Evolutionary conservation across 768 basidiomycete species (phyloP).

Genomic region (Gloeophyllum trabeum): DNA sequence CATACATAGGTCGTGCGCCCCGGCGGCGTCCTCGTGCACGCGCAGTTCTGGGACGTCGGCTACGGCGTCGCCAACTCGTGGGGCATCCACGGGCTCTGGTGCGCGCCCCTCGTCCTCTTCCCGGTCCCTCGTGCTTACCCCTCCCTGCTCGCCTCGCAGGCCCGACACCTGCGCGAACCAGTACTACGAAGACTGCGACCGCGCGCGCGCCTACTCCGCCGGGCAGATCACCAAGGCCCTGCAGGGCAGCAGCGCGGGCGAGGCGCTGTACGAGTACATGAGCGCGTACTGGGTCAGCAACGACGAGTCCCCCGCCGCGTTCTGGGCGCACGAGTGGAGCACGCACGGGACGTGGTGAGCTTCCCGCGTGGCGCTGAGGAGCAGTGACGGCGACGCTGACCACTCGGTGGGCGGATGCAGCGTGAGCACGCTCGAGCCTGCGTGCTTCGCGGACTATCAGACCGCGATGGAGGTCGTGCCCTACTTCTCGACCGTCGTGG

Average conservation of each 20-base stretch:
- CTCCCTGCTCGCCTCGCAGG: constrained; percentile 1
- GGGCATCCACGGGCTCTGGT: constrained; percentile 7
- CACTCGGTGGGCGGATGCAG: constrained; percentile 1
- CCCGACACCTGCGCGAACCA: constrained; percentile 5
- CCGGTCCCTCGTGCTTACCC: neutral
- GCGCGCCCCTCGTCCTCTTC: neutral
- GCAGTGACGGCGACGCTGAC: neutral
- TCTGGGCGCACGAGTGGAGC: constrained; percentile 6
- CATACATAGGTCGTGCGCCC: constrained; percentile 5
- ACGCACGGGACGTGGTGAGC: neutral
- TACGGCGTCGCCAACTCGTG: constrained; percentile 2
- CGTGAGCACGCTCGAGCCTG: constrained; percentile 5
- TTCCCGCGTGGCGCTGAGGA: neutral
- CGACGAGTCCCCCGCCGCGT: constrained; percentile 2
- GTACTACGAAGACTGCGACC: constrained; percentile 8
- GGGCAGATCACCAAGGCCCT: constrained; percentile 3
- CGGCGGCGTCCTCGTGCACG: constrained; percentile 6
- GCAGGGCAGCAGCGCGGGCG: neutral
- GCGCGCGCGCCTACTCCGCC: constrained; percentile 6
- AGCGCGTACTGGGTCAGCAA: constrained; percentile 4
- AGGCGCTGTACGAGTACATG: neutral
- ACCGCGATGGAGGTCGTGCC: constrained; percentile 1
- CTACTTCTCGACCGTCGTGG: neutral
- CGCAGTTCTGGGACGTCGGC: constrained; percentile 7
- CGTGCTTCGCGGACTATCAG: constrained; percentile 5